Evolutionary conservation across 768 basidiomycete genomes (phyloP).

Genomic region (Gloeophyllum trabeum): DNA sequence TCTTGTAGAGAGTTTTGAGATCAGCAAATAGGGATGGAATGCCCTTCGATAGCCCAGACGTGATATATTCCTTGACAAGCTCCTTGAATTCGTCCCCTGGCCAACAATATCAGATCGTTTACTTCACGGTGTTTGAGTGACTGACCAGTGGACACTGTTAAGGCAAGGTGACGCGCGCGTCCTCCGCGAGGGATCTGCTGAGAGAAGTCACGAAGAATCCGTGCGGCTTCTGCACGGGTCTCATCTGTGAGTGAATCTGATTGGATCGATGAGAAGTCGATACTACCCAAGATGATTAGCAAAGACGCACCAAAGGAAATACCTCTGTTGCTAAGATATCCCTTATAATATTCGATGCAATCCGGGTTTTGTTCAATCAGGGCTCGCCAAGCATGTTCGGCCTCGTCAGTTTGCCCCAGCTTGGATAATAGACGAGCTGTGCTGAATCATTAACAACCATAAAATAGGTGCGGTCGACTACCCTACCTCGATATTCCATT

Average conservation of each 20-base stretch:
- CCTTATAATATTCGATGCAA: conserved; percentile 67
- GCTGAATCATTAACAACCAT: conserved; percentile 6
- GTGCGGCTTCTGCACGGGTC: conserved; percentile 39
- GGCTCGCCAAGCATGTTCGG: conserved; percentile 70
- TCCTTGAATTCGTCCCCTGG: conserved; percentile 61
- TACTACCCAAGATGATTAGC: background rate
- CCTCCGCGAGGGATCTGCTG: conserved; percentile 53
- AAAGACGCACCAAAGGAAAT: conserved; percentile 47
- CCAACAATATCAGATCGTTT: background rate
- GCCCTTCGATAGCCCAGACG: conserved; percentile 65
- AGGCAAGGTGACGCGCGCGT: conserved; percentile 63
- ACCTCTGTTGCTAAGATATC: conserved; percentile 56
- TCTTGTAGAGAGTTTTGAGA: conserved; percentile 72
- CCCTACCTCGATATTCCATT: conserved; percentile 55
- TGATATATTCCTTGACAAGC: conserved; percentile 56
- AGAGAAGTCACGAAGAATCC: conserved; percentile 47
- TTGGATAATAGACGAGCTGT: conserved; percentile 73
- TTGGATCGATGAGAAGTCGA: background rate
- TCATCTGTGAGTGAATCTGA: conserved; percentile 35
- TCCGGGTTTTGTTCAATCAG: conserved; percentile 85
- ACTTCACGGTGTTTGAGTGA: background rate
- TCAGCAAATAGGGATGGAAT: conserved; percentile 91
- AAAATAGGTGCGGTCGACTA: background rate
- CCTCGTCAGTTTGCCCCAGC: conserved; percentile 48
- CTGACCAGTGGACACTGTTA: conserved; percentile 49